Evolutionary conservation across 2,329 filamentous ascomycete species (phyloP), one percentile per base, ranked within the genome.

Genomic region (Orbilia ellipsospora): DNA sequence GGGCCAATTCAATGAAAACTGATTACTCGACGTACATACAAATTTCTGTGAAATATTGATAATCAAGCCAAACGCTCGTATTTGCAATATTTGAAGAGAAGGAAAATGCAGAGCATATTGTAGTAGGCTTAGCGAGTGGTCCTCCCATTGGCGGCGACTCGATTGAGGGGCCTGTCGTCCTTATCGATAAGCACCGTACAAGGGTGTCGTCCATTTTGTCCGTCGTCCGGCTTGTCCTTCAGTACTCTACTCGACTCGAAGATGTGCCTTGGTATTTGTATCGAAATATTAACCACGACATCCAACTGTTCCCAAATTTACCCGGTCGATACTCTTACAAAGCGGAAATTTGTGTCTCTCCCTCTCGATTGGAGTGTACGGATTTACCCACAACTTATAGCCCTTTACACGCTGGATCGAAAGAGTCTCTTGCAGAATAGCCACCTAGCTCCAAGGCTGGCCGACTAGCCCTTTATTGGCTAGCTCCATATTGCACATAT

Each of bases 181-280:
- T 73, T 73, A 73, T 73, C 69, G 69, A 73, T 73, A 73, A 67
- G 69, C 1, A 20, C n/a, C 28, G 26, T 15, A n/a, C 44, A 48
- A 48, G 13, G 54, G 28, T 13, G 23, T 28, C 23, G 23, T 36
- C 31, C 6, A 36, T 7, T 36, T 36, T 10, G 23, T 23, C 23
- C 4, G 23, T 36, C 5, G 31, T 36, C 31, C 31, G 10, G 5
- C 31, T 36, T 36, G 31, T 36, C 31, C 10, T 1, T 36, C 5
- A 4, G 31, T 31, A n/a, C 28, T 31, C 4, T 3, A 31, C 28
- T 31, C 28, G 31, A 36, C 31, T 36, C 31, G 31, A 36, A 10
- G 31, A 7, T 36, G 31, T 36, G 31, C 23, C 23, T 23, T 23
- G 23, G 4, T 23, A 23, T 23, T 23, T 23, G 31, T 36, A 36